phyloP scores from a whole-genome alignment of 2,329 filamentous ascomycete species.

The Diplodia seriata region DNA sequence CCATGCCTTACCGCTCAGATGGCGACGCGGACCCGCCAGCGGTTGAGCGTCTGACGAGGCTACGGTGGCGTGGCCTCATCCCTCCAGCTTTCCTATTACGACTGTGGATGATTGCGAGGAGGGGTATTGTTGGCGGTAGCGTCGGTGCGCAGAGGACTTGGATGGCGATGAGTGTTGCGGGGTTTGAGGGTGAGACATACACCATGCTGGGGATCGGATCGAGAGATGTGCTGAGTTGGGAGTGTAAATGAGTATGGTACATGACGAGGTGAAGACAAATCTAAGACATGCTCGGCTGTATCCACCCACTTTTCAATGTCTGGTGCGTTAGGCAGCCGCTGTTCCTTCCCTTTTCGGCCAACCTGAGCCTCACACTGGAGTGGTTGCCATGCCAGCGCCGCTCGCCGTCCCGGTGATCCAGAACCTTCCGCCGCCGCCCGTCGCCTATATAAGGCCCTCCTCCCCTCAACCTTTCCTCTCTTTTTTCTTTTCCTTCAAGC shows the following conservation, averaged over 20 bases:
- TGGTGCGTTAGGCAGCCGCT: too few relatives aligned
- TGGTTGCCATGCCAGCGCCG: too few relatives aligned
- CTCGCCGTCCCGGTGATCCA: too few relatives aligned
- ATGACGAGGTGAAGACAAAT: not conserved
- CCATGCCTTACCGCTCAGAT: conserved; percentile 47
- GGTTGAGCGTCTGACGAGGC: conserved; percentile 42
- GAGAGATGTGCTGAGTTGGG: conserved; percentile 46
- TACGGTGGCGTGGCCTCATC: conserved; percentile 55
- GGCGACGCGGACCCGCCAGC: conserved; percentile 21
- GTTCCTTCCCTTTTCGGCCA: too few relatives aligned
- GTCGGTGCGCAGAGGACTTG: conserved; percentile 38
- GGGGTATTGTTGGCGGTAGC: conserved; percentile 36
- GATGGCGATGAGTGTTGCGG: conserved; percentile 44
- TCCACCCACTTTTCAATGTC: too few relatives aligned
- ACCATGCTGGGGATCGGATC: conserved; percentile 45
- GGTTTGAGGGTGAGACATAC: conserved; percentile 41
- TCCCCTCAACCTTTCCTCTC: too few relatives aligned
- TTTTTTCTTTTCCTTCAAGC: too few relatives aligned
- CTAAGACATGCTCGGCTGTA: too few relatives aligned
- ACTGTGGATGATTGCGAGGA: conserved; percentile 41
- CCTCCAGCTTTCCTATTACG: conserved; percentile 44
- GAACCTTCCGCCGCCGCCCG: too few relatives aligned
- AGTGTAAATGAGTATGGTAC: conserved; percentile 36
- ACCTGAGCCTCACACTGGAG: too few relatives aligned
- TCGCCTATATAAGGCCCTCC: too few relatives aligned